Conservation (phyloP, 1,284 basidiomycete genomes). For the Sphaerobolus stellatus region DNA sequence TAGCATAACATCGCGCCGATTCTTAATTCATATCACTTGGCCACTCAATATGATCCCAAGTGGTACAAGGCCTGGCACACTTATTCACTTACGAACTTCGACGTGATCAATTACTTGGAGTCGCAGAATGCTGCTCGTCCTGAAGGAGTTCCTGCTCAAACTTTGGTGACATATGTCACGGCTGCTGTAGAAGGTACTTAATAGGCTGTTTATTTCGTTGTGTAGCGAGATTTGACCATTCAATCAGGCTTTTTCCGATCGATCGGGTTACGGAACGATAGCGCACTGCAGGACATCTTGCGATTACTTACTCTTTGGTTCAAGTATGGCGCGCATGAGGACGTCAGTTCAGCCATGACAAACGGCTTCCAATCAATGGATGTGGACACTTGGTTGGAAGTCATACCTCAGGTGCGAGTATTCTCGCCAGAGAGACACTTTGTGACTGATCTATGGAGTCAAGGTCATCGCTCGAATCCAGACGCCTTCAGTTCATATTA, state of each 20-base stretch:
- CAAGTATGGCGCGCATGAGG: conserved; percentile 91
- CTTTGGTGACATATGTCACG: conserved; percentile 85
- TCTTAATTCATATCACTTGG: conserved; percentile 80
- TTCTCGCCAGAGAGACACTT: background rate
- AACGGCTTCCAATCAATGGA: conserved; percentile 89
- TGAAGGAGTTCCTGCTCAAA: conserved; percentile 67
- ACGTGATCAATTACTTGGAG: conserved; percentile 87
- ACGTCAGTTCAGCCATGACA: conserved; percentile 89
- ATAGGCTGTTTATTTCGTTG: background rate
- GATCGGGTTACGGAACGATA: conserved; percentile 86
- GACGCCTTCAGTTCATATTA: conserved; percentile 86
- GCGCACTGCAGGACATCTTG: conserved; percentile 93
- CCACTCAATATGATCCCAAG: conserved; percentile 88
- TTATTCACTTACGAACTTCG: conserved; percentile 96
- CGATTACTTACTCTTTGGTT: conserved; percentile 97
- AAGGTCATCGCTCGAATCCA: conserved; percentile 99
- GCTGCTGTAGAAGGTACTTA: conserved; percentile 85
- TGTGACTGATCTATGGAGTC: background rate
- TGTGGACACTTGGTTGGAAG: conserved; percentile 98
- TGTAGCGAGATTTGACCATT: background rate
- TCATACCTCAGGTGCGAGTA: conserved; percentile 84
- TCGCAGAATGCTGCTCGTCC: conserved; percentile 58
- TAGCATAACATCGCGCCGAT: conserved; percentile 81
- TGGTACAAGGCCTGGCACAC: conserved; percentile 99
- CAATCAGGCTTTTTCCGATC: conserved; percentile 89